phyloP scores from a whole-genome alignment of 345 rosid genomes.

The Salix viminalis region DNA sequence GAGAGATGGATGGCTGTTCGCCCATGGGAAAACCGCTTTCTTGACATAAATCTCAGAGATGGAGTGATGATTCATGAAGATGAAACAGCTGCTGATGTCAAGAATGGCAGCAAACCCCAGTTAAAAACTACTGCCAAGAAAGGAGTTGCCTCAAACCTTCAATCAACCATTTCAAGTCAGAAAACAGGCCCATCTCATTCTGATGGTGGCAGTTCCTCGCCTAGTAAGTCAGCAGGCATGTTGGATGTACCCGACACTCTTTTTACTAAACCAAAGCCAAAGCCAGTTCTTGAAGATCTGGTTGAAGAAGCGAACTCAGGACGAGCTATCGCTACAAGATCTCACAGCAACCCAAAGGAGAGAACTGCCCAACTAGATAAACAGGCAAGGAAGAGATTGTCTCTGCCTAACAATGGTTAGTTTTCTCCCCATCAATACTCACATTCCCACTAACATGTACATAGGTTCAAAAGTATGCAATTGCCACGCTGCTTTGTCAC shows the following conservation, averaged over 20 bases:
- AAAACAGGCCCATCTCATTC: constrained; percentile 67
- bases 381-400: constrained; percentile 58
- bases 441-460: not conserved
- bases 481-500: not conserved
- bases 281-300: constrained; percentile 41
- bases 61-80: constrained; percentile 60
- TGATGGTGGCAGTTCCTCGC: constrained; percentile 61
- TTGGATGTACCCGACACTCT: constrained; percentile 41
- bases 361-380: constrained; percentile 48
- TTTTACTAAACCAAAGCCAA: constrained; percentile 48
- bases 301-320: constrained; percentile 50
- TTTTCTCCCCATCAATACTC: constrained; percentile 4
- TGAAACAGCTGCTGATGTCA: constrained; percentile 41
- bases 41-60: constrained; percentile 78
- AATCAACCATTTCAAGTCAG: constrained; percentile 44
- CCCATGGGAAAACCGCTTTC: constrained; percentile 98
- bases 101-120: constrained; percentile 45
- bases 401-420: constrained; percentile 69
- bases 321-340: constrained; percentile 50
- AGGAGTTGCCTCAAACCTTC: constrained; percentile 31
- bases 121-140: constrained; percentile 53
- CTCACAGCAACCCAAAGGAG: constrained; percentile 91
- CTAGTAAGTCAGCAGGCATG: constrained; percentile 48
- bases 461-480: not conserved
- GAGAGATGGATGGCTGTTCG: constrained; percentile 99